Evolutionary conservation across 805 yeast species (phyloP), one percentile per base, ranked within the genome.

Genomic region (Candida ortonii): DNA sequence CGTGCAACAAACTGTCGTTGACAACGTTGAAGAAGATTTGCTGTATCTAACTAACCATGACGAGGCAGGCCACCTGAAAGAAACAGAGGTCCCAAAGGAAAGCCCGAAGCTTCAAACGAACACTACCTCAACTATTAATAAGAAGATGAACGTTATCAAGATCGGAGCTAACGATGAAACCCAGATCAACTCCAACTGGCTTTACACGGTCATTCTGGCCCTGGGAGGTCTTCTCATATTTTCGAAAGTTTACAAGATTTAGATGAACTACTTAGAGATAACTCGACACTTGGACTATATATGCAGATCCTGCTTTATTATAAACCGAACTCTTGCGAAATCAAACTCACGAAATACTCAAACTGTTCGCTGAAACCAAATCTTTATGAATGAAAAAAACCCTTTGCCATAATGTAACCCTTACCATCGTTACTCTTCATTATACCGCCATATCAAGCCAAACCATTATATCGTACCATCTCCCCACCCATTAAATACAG

Each of bases 1-100:
- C 48, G 84, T 88, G 14, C 96, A 88, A 58, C 77, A 80, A 36
- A 84, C 84, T 2, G 71, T 83, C 3, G 61, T 78, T n/a, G 64
- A 58, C 30, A 68, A 71, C 34, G 73, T 69, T 6, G 80, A 76
- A 36, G 68, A 67, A 33, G 79, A 73, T 39, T 56, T 59, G 20
- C 49, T 71, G 29, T 58, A 59, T 30, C 48, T 67, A 6, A 53
- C 64, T 15, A 66, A 58, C 34, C 65, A 62, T 36, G 47, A 61
- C 19, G 48, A 53, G 21, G 33, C 50, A 9, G 65, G 62, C 7
- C 18, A 21, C n/a, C 7, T 36, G 12, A 36, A 28, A 25, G 16
- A 25, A n/a, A n/a, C n/a, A n/a, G n/a, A n/a, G n/a, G n/a, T n/a
- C n/a, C n/a, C n/a, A n/a, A n/a, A n/a, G n/a, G n/a, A n/a, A n/a